phyloP scores from a whole-genome alignment of 1,139 yeast genomes.

The Pichia sp. region DNA sequence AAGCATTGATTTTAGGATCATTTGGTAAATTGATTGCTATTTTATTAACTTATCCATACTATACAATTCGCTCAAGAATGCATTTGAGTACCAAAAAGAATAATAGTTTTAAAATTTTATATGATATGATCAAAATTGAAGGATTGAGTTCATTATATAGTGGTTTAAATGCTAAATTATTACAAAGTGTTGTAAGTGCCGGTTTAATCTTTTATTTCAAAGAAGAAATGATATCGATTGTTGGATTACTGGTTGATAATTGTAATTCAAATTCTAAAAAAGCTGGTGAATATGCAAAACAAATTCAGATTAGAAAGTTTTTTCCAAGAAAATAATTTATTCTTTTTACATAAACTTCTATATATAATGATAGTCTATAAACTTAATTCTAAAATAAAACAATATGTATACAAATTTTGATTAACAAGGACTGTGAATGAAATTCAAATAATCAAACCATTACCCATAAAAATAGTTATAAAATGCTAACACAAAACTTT shows the following conservation, averaged over 20 bases:
- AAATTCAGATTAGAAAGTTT: conserved; percentile 13
- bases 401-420: too few relatives aligned
- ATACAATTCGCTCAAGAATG: conserved; percentile 83
- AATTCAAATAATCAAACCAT: too few relatives aligned
- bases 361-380: background rate
- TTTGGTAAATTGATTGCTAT: conserved; percentile 86
- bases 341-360: conserved; percentile 17
- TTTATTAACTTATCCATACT: conserved; percentile 80
- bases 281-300: background rate
- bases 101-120: conserved; percentile 35
- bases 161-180: conserved; percentile 71
- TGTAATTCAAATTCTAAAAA: background rate
- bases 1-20: conserved; percentile 85
- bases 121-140: conserved; percentile 55
- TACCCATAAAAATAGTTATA: too few relatives aligned
- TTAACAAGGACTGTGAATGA: too few relatives aligned
- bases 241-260: conserved; percentile 18
- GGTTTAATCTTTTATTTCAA: conserved; percentile 88
- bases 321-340: conserved; percentile 32
- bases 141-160: conserved; percentile 75
- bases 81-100: conserved; percentile 52
- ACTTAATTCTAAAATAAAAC: too few relatives aligned
- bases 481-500: too few relatives aligned
- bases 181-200: conserved; percentile 81
- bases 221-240: conserved; percentile 65